Conservation (phyloP, 1,139 yeast species). For the Debaryomycetaceae sp. region DNA sequence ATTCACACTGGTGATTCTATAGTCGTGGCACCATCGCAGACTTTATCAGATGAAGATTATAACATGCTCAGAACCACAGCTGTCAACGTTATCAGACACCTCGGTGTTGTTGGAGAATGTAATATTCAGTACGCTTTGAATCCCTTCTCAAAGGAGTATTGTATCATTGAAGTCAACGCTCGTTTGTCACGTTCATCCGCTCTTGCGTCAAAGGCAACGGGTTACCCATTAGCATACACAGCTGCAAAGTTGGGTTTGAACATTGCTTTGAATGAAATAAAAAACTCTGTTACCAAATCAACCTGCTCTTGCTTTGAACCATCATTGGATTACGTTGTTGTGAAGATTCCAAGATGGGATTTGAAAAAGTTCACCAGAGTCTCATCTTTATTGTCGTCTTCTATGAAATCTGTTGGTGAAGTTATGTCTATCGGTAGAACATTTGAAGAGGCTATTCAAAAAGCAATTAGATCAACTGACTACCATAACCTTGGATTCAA, state of each 20-base stretch:
- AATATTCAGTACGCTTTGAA: constrained; percentile 96
- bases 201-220: constrained; percentile 97
- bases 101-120: constrained; percentile 99
- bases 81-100: constrained; percentile 92
- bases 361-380: constrained; percentile 94
- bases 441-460: constrained; percentile 96
- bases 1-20: constrained; percentile 99
- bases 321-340: constrained; percentile 94
- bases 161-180: constrained; percentile 97
- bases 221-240: constrained; percentile 96
- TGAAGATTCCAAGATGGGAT: constrained; percentile 99
- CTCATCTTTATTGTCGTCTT: constrained; percentile 79
- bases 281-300: constrained; percentile 89
- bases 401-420: constrained; percentile 99
- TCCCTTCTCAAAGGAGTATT: constrained; percentile 90
- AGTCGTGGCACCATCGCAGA: constrained; percentile 98
- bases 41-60: constrained; percentile 94
- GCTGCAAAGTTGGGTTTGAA: constrained; percentile 97
- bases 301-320: constrained; percentile 99
- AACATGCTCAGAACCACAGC: constrained; percentile 98
- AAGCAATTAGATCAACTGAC: constrained; percentile 95
- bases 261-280: constrained; percentile 87
- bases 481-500: constrained; percentile 93
- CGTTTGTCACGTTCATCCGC: constrained; percentile 98
- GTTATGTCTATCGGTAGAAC: constrained; percentile 98